A percentile compares a stretch with the other conserved stretches of the same genome.
These are phyloP conservation scores for Cystobasidium ongulense DNA, from an alignment of 768 basidiomycete species.

Conservation along the genomic window DNA sequence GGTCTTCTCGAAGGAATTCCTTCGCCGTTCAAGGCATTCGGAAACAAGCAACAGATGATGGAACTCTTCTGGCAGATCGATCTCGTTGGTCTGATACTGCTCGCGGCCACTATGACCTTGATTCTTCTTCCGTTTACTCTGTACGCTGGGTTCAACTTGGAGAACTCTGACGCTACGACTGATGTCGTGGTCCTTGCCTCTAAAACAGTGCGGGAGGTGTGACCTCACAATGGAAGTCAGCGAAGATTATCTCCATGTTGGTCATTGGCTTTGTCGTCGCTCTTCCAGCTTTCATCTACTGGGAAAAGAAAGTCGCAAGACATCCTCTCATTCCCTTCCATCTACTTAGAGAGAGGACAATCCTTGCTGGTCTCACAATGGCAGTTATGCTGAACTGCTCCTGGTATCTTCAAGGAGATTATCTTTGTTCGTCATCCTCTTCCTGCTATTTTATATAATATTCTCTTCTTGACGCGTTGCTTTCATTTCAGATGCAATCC, in stretches of 20 bases:
- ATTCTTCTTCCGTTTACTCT: conserved; percentile 46
- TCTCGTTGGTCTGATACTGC: conserved; percentile 44
- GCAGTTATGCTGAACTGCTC: conserved; percentile 41
- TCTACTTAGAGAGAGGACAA: conserved; percentile 42
- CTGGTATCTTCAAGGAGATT: conserved; percentile 39
- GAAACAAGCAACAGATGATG: conserved; percentile 13
- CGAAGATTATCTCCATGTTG: conserved; percentile 43
- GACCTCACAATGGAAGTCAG: conserved; percentile 37
- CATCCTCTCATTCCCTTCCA: conserved; percentile 41
- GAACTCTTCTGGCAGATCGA: conserved; percentile 45
- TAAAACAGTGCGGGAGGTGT: conserved; percentile 40
- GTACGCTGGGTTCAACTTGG: not conserved
- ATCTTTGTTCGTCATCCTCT: not conserved
- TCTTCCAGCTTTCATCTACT: conserved; percentile 41
- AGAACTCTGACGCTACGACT: not conserved
- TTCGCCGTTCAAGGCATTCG: conserved; percentile 33
- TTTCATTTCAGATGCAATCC: conserved; percentile 41
- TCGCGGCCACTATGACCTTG: conserved; percentile 38
- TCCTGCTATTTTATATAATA: not conserved
- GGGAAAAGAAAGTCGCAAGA: conserved; percentile 41
- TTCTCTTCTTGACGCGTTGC: not conserved
- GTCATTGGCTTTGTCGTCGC: conserved; percentile 42
- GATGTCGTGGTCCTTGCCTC: not conserved
- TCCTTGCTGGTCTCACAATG: conserved; percentile 43
- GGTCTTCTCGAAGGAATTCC: conserved; percentile 33